Conservation (phyloP, 2,329 filamentous ascomycete species). For the Cercospora sp. region DNA sequence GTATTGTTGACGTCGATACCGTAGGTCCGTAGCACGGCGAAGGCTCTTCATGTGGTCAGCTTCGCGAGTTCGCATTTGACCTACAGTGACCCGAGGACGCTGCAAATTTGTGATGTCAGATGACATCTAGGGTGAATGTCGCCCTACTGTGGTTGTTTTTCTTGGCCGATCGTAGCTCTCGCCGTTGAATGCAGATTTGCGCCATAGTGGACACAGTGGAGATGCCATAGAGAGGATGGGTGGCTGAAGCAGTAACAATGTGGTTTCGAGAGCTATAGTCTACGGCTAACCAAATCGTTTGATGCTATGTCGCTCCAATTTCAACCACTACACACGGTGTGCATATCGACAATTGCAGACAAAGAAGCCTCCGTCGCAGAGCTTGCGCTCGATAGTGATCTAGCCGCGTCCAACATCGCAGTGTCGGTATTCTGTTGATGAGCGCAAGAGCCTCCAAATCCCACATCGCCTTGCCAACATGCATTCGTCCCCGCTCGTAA, state of each 20-base stretch:
- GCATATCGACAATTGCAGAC: constrained; percentile 1
- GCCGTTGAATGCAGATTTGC: neutral
- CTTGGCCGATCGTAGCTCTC: neutral
- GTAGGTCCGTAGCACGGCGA: neutral
- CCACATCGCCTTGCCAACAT: constrained; percentile 1
- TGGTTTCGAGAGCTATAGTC: neutral
- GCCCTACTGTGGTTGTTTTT: constrained; percentile 9
- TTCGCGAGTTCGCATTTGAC: neutral
- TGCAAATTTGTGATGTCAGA: constrained; percentile 7
- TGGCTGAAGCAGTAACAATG: neutral
- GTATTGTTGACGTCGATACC: neutral
- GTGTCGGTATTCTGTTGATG: neutral
- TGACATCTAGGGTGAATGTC: neutral
- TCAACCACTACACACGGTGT: neutral
- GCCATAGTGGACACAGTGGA: constrained; percentile 3
- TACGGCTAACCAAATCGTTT: neutral
- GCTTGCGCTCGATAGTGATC: constrained; percentile 6
- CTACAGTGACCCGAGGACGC: neutral
- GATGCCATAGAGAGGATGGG: neutral
- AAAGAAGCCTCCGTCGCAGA: neutral
- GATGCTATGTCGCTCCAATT: neutral
- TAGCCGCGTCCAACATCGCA: constrained; percentile 4
- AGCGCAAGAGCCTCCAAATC: neutral
- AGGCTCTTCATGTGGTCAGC: neutral
- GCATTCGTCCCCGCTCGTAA: constrained; percentile 9